These are phyloP conservation scores for Paecilomyces sp. DNA, from an alignment of 2,329 filamentous ascomycete genomes.

Conservation along the genomic window DNA sequence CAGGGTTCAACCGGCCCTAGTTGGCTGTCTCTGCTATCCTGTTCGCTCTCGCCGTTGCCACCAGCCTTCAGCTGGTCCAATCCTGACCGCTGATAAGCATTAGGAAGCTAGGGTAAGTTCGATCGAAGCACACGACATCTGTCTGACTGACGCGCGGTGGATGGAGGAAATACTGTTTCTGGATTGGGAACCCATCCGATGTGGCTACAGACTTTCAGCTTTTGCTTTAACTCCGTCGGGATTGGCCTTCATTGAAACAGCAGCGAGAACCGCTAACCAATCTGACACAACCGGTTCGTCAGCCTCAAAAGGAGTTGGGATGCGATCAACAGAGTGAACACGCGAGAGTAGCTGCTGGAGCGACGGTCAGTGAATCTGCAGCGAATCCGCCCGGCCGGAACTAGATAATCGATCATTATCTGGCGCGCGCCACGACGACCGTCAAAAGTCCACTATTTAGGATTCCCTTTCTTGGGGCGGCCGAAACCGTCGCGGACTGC, in stretches of 20 bases:
- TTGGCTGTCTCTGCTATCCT: neutral
- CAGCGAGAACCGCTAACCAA: neutral
- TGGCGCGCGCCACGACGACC: neutral
- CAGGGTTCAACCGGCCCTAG: neutral
- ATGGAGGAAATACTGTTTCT: neutral
- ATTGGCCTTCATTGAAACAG: neutral
- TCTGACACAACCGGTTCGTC: neutral
- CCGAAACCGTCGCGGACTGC: neutral
- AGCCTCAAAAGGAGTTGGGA: neutral
- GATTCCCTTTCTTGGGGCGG: neutral
- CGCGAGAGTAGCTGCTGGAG: neutral
- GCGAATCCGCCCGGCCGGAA: neutral
- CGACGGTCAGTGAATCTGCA: neutral
- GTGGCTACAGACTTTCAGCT: neutral
- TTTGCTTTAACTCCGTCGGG: neutral
- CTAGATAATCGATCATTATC: neutral
- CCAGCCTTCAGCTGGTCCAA: neutral
- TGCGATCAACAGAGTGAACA: neutral
- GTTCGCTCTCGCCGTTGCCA: neutral
- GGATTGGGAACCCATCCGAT: neutral
- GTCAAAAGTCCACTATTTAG: neutral
- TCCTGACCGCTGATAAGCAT: neutral
- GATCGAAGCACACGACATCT: neutral
- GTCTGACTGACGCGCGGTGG: neutral
- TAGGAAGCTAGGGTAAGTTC: neutral